Evolutionary conservation across 106 monocot species (phyloP).

Genomic region (Platanthera guangdongensis): DNA sequence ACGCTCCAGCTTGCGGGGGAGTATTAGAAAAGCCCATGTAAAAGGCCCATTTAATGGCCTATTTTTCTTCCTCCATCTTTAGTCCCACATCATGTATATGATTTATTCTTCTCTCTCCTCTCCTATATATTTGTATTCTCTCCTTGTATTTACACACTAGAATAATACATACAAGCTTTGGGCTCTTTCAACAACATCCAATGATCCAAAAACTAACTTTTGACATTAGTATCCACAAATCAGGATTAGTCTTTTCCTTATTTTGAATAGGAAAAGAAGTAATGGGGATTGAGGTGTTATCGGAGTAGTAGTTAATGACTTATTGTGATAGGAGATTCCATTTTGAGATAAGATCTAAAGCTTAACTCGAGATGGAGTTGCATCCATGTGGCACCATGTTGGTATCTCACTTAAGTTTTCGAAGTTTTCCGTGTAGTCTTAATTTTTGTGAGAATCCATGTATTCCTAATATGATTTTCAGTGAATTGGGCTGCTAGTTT

Average conservation of each 20-base stretch:
- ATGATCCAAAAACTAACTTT: not conserved
- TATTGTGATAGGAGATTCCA: not conserved
- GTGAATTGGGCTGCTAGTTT: too few species aligned
- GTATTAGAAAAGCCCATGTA: too few species aligned
- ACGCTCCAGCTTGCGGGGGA: too few species aligned
- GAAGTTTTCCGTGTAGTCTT: not conserved
- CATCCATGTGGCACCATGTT: not conserved
- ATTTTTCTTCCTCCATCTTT: too few species aligned
- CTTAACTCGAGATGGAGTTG: not conserved
- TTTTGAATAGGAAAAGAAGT: not conserved
- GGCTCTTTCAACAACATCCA: too few species aligned
- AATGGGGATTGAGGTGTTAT: not conserved
- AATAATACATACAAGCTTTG: too few species aligned
- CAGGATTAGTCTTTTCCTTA: not conserved
- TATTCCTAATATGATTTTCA: too few species aligned
- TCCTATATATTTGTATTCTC: too few species aligned
- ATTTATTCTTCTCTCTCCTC: too few species aligned
- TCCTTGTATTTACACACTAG: too few species aligned
- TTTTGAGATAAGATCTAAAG: not conserved
- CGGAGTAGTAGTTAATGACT: not conserved
- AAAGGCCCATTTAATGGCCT: too few species aligned
- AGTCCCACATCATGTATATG: too few species aligned
- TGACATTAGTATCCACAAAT: not conserved
- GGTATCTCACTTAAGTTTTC: not conserved
- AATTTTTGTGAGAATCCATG: not conserved